Evolutionary conservation across 768 basidiomycete species (phyloP).

Genomic region (Terana coerulea): DNA sequence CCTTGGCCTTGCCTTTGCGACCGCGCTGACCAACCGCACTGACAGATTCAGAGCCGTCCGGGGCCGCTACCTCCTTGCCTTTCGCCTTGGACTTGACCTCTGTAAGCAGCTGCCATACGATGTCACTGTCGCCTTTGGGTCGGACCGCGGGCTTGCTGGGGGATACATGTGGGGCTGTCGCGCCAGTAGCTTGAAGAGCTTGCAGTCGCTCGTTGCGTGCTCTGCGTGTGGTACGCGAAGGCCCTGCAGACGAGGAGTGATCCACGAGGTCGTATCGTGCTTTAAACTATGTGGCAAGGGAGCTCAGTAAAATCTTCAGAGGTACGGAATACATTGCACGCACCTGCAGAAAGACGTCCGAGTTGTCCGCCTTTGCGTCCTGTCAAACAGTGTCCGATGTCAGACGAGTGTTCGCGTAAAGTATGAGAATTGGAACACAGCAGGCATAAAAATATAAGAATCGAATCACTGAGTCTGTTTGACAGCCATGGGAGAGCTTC

Average conservation of each 20-base stretch:
- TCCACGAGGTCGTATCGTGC: conserved; percentile 57
- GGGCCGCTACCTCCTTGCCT: conserved; percentile 25
- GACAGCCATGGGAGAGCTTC: too few species aligned
- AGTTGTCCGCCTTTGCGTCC: conserved; percentile 71
- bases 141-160: background rate
- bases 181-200: conserved; percentile 30
- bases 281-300: conserved; percentile 45
- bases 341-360: conserved; percentile 72
- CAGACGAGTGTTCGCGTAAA: too few species aligned
- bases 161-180: conserved; percentile 17
- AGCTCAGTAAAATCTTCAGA: too few species aligned
- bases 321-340: too few species aligned
- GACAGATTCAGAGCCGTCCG: background rate
- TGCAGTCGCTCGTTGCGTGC: conserved; percentile 53
- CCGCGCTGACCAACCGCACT: background rate
- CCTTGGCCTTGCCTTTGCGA: conserved; percentile 1
- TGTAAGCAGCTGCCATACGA: conserved; percentile 30
- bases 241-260: conserved; percentile 38
- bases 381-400: too few species aligned
- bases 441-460: too few species aligned
- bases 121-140: conserved; percentile 9
- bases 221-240: conserved; percentile 58
- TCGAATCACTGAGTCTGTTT: too few species aligned
- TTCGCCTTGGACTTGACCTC: conserved; percentile 26
- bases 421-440: too few species aligned